Conservation (phyloP, 2,329 filamentous ascomycete species). For the Arthroderma sp. region DNA sequence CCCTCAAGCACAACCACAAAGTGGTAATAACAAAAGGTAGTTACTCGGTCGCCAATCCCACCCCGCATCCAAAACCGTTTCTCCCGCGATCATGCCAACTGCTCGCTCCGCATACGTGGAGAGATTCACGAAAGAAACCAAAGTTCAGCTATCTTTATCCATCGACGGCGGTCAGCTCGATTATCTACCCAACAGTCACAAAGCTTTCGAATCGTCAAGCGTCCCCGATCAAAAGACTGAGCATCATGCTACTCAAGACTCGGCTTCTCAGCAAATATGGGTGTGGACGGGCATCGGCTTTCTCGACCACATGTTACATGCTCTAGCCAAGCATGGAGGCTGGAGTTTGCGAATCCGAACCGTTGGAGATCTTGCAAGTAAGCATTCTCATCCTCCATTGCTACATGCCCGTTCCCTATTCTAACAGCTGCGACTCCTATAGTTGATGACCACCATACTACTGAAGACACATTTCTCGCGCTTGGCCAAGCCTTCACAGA, state of each 20-base stretch:
- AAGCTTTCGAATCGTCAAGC: conserved; percentile 33
- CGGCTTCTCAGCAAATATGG: conserved; percentile 71
- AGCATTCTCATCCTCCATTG: conserved; percentile 20
- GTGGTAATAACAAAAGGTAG: no score
- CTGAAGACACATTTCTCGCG: conserved; percentile 88
- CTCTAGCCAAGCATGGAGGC: conserved; percentile 85
- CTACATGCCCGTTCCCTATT: neutral
- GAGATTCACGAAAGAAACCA: conserved; percentile 95
- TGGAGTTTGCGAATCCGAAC: conserved; percentile 80
- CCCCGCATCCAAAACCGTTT: no score
- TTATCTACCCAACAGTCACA: conserved; percentile 3
- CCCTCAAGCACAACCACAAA: no score
- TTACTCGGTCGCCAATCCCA: no score
- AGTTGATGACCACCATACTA: conserved; percentile 98
- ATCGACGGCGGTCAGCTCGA: conserved; percentile 66
- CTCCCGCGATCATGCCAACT: neutral
- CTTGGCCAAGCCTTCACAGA: conserved; percentile 73
- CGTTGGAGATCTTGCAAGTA: conserved; percentile 82
- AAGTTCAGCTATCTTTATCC: conserved; percentile 84
- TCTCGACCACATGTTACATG: conserved; percentile 97
- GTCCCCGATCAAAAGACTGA: conserved; percentile 33
- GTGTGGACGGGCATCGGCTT: conserved; percentile 93
- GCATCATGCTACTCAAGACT: conserved; percentile 71
- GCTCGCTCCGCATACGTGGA: conserved; percentile 61
- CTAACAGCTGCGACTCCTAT: neutral